Conservation (phyloP, 345 rosid genomes). For the Limnanthes douglasii region DNA sequence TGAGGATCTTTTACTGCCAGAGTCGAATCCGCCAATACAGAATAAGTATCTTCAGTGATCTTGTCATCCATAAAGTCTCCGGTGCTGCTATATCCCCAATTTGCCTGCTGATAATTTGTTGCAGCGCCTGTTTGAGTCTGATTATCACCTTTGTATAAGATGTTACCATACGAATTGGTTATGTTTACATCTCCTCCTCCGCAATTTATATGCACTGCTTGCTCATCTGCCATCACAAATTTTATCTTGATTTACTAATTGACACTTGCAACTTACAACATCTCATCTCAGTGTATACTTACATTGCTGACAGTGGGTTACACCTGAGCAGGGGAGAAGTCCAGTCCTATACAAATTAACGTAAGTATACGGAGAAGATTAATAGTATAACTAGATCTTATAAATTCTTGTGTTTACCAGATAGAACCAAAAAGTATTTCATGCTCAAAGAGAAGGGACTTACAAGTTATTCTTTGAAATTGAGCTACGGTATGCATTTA, state of each 20-base stretch:
- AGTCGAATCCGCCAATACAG: background rate
- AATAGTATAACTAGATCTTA: no score
- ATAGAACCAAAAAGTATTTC: no score
- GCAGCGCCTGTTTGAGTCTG: background rate
- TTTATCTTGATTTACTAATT: conserved; percentile 11
- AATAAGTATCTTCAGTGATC: background rate
- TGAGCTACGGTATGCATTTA: conserved; percentile 15
- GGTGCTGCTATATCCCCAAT: conserved; percentile 14
- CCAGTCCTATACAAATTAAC: conserved; percentile 8
- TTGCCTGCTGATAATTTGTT: background rate
- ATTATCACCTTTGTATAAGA: no score
- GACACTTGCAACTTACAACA: background rate
- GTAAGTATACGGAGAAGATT: background rate
- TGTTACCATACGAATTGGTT: no score
- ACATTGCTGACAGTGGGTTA: conserved; percentile 9
- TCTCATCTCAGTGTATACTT: no score
- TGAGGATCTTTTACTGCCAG: conserved; percentile 4
- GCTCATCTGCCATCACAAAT: conserved; percentile 11
- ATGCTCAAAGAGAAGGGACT: no score
- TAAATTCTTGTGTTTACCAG: no score
- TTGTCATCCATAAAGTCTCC: background rate
- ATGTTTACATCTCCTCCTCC: conserved; percentile 8
- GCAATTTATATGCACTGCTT: conserved; percentile 13
- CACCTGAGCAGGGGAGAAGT: conserved; percentile 13
- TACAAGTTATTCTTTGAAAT: conserved; percentile 11